Percentiles rank a stretch among this genome's conserved stretches.
Conservation (phyloP, 148 eudicot species). For the Cornus controversa region DNA sequence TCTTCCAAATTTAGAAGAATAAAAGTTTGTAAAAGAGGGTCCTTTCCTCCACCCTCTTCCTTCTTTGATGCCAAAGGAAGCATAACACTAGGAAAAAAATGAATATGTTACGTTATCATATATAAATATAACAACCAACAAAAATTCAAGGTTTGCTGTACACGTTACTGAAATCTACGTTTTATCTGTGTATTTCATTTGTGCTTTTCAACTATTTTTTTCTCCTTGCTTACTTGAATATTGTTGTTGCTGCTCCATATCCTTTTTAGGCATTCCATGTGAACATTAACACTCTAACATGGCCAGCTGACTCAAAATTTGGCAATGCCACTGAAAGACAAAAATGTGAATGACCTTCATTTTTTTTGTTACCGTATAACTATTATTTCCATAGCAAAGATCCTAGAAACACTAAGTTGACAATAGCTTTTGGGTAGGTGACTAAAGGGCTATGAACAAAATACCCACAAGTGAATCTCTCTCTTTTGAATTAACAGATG, state of each 20-base stretch:
- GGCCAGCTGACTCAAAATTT: not conserved
- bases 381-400: not conserved
- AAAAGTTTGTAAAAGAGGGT: too few relatives aligned
- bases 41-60: too few relatives aligned
- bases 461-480: conserved; percentile 51
- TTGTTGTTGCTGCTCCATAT: not conserved
- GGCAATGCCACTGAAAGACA: not conserved
- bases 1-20: too few relatives aligned
- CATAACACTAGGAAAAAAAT: too few relatives aligned
- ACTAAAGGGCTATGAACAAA: not conserved
- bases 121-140: not conserved
- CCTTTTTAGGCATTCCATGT: not conserved
- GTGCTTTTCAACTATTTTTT: too few relatives aligned
- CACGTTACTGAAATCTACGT: not conserved
- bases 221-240: not conserved
- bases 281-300: not conserved
- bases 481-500: conserved; percentile 34
- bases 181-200: not conserved
- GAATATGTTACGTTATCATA: too few relatives aligned
- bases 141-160: too few relatives aligned
- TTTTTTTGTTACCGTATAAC: not conserved
- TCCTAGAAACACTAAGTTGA: not conserved
- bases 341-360: not conserved
- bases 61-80: too few relatives aligned
- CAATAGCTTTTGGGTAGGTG: not conserved